Conservation (phyloP, 495 filamentous ascomycete species). For the Podospora conica region DNA sequence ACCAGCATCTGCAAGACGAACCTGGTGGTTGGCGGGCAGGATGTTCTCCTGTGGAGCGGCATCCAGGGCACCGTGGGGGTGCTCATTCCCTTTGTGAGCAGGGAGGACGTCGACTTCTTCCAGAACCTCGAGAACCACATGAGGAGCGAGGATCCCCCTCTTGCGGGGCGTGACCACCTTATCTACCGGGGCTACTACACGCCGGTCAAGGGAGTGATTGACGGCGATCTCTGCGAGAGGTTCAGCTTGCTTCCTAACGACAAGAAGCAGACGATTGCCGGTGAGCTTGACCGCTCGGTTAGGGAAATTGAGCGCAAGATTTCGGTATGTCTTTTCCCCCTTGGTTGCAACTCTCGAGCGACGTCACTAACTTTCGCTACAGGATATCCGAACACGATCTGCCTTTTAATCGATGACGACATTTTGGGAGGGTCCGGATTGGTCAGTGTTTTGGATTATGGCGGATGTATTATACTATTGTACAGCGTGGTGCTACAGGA, state of each 20-base stretch:
- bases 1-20: slow-evolving; percentile 84
- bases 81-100: slow-evolving; percentile 78
- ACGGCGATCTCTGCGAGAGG: slow-evolving; percentile 95
- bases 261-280: slow-evolving; percentile 91
- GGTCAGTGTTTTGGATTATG: slow-evolving; percentile 1
- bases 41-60: slow-evolving; percentile 88
- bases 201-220: slow-evolving; percentile 94
- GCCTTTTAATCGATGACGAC: slow-evolving; percentile 55
- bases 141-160: slow-evolving; percentile 72
- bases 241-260: slow-evolving; percentile 76
- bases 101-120: slow-evolving; percentile 97
- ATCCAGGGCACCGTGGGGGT: slow-evolving; percentile 91
- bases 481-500: slow-evolving; percentile 1
- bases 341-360: not conserved
- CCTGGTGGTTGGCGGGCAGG: slow-evolving; percentile 84
- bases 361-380: slow-evolving; percentile 18
- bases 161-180: slow-evolving; percentile 88
- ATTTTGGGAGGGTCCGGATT: not conserved
- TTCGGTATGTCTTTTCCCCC: slow-evolving; percentile 53
- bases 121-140: slow-evolving; percentile 85
- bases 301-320: slow-evolving; percentile 93
- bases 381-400: slow-evolving; percentile 85
- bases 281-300: slow-evolving; percentile 81
- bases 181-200: slow-evolving; percentile 94
- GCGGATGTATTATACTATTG: slow-evolving; percentile 7